Conservation (phyloP, 768 basidiomycete species). For the Gymnopilus dilepis region DNA sequence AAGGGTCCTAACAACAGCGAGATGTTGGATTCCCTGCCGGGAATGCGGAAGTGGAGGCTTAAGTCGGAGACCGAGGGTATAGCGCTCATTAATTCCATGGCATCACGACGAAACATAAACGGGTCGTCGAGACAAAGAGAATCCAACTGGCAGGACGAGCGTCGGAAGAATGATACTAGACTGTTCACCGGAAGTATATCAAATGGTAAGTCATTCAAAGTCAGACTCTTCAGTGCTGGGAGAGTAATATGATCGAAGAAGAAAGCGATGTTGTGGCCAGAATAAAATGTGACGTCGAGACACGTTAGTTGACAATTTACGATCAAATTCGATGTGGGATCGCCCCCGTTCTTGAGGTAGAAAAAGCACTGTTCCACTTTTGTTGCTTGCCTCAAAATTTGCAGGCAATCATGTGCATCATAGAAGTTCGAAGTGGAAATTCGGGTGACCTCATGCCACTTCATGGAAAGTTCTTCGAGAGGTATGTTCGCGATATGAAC, state of each 20-base stretch:
- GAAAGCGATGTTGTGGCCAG: background rate
- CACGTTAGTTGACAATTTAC: background rate
- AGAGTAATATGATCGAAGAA: background rate
- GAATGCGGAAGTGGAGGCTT: too few species aligned
- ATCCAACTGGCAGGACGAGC: background rate
- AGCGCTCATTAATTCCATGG: too few species aligned
- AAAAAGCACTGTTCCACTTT: background rate
- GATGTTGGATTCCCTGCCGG: too few species aligned
- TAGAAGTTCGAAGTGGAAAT: background rate
- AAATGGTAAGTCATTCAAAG: background rate
- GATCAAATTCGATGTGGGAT: background rate
- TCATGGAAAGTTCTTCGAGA: background rate
- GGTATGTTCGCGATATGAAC: background rate
- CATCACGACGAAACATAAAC: too few species aligned
- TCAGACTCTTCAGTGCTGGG: background rate
- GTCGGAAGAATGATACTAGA: background rate
- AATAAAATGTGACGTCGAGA: background rate
- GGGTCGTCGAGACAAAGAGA: too few species aligned
- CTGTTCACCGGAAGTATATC: background rate
- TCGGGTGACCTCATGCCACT: background rate
- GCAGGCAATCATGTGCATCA: background rate
- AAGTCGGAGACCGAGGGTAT: too few species aligned
- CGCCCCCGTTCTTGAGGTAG: background rate
- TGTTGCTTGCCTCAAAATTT: background rate
- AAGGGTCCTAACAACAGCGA: too few species aligned